Evolutionary conservation across 2,329 filamentous ascomycete species (phyloP).

Genomic region (Ophiocordyceps robertsii): DNA sequence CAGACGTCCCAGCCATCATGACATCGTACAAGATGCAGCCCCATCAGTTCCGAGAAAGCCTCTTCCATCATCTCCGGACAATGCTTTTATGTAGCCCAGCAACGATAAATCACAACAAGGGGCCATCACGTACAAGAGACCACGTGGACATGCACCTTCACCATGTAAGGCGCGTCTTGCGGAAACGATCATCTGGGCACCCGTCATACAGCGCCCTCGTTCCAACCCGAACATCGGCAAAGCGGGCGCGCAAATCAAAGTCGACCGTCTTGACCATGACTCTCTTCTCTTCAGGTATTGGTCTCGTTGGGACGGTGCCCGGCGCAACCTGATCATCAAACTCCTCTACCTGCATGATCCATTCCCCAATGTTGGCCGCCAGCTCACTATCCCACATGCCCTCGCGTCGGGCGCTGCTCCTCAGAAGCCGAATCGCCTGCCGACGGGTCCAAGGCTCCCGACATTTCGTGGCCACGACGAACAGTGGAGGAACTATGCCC

Average conservation of each 20-base stretch:
- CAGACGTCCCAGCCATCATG: no score
- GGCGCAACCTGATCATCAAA: conserved; percentile 14
- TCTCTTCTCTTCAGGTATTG: conserved; percentile 37
- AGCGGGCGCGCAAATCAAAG: conserved; percentile 39
- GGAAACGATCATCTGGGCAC: conserved; percentile 31
- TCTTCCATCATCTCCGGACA: no score
- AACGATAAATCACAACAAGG: no score
- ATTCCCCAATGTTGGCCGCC: conserved; percentile 38
- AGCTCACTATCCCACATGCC: conserved; percentile 58
- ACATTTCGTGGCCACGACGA: conserved; percentile 54
- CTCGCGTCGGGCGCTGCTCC: conserved; percentile 46
- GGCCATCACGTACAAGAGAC: background rate
- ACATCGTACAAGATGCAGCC: no score
- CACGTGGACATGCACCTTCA: conserved; percentile 10
- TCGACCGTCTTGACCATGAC: conserved; percentile 43
- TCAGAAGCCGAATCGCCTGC: conserved; percentile 47
- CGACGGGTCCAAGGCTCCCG: conserved; percentile 41
- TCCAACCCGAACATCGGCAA: conserved; percentile 38
- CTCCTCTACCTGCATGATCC: conserved; percentile 43
- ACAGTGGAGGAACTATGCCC: conserved; percentile 51
- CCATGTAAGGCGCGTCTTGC: conserved; percentile 34
- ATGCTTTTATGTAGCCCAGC: no score
- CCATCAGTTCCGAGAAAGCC: no score
- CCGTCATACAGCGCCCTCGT: conserved; percentile 35
- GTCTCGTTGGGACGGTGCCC: conserved; percentile 4